Conservation (phyloP, 441 rosid species). For the Aquilaria agallochum region DNA sequence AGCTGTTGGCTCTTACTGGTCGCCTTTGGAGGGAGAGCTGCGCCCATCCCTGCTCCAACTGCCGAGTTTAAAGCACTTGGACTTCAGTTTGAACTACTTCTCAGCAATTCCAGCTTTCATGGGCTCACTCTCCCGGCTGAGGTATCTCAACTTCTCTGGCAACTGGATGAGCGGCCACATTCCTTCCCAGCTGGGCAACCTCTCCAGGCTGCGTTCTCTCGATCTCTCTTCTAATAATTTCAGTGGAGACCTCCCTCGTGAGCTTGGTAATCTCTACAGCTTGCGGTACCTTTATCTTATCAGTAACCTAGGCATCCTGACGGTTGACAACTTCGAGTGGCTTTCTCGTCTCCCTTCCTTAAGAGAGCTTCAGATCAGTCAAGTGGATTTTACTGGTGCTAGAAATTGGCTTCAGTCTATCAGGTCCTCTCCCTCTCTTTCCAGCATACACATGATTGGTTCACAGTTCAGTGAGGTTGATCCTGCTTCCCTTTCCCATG, state of each 20-base stretch:
- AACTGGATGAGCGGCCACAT: constrained; percentile 8
- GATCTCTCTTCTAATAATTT: constrained; percentile 1
- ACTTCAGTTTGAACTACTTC: constrained; percentile 16
- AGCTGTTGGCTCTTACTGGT: background rate
- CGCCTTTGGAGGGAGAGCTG: background rate
- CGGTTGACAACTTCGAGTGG: constrained; percentile 12
- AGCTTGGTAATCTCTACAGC: constrained; percentile 15
- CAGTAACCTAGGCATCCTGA: background rate
- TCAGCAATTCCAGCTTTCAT: constrained; percentile 6
- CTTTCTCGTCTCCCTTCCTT: constrained; percentile 13
- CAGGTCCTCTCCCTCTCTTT: constrained; percentile 10
- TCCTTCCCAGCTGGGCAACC: background rate
- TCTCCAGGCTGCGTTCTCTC: constrained; percentile 1
- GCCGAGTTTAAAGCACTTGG: constrained; percentile 17
- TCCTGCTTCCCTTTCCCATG: constrained; percentile 5
- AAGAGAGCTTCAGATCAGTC: background rate
- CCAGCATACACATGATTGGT: background rate
- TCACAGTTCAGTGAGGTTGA: constrained; percentile 4
- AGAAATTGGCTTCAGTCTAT: constrained; percentile 13
- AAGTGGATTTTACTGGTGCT: background rate
- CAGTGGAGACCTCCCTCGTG: constrained; percentile 12
- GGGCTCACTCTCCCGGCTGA: constrained; percentile 5
- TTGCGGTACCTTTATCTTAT: constrained; percentile 7
- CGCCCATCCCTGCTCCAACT: constrained; percentile 17
- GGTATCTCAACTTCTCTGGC: constrained; percentile 12